phyloP scores from a whole-genome alignment of 768 basidiomycete species.

The Pholiota molesta region DNA sequence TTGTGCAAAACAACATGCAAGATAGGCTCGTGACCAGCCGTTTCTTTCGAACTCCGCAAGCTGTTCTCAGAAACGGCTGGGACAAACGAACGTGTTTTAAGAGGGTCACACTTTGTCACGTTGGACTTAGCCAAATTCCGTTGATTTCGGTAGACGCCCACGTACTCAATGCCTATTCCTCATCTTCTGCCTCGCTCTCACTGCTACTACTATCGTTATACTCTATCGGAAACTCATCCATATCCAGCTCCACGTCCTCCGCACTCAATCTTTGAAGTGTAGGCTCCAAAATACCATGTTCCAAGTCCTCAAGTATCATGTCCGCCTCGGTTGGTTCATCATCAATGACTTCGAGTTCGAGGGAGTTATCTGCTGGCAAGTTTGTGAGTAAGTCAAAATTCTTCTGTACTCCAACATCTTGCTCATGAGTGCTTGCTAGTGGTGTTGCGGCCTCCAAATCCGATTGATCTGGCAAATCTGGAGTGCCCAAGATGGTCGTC shows the following conservation, averaged over 20 bases:
- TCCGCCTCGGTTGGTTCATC: not conserved
- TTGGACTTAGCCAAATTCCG: not conserved
- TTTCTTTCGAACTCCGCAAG: not conserved
- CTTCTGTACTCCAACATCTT: too few species aligned
- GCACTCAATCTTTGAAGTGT: not conserved
- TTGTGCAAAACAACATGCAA: too few species aligned
- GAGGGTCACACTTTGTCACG: too few species aligned
- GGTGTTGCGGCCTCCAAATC: too few species aligned
- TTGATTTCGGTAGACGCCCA: not conserved
- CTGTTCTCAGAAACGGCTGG: too few species aligned
- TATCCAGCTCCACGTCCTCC: conserved; percentile 14
- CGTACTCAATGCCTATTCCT: too few species aligned
- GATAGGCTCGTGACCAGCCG: too few species aligned
- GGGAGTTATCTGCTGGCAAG: not conserved
- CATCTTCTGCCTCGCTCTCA: too few species aligned
- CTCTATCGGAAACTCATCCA: conserved; percentile 13
- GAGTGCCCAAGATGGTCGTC: too few species aligned
- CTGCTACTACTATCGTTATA: not conserved
- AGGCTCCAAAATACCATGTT: not conserved
- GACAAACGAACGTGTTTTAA: too few species aligned
- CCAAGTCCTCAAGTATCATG: not conserved
- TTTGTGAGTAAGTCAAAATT: too few species aligned
- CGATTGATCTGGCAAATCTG: not conserved
- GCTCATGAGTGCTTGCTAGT: too few species aligned
- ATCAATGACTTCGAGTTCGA: not conserved